Percentiles rank a stretch among this genome's conserved stretches.
These are phyloP conservation scores for Pichia cabralensis DNA, from an alignment of 805 yeast genomes.

Conservation along the genomic window DNA sequence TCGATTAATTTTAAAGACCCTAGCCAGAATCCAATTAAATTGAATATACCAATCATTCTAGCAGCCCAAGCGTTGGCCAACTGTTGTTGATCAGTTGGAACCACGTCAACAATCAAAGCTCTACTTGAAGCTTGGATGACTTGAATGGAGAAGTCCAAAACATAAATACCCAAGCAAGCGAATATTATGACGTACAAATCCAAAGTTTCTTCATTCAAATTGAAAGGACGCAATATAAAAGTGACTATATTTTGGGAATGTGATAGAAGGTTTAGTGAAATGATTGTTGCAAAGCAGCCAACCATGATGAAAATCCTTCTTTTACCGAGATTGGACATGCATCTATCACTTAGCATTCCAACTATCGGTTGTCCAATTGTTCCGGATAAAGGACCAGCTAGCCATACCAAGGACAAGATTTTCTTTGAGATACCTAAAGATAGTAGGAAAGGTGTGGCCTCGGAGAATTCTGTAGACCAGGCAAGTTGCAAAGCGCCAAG, in stretches of 20 bases:
- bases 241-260: slow-evolving; percentile 35
- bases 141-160: slow-evolving; percentile 47
- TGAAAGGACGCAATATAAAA: slow-evolving; percentile 19
- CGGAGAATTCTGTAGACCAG: slow-evolving; percentile 58
- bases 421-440: slow-evolving; percentile 53
- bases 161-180: slow-evolving; percentile 44
- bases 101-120: slow-evolving; percentile 53
- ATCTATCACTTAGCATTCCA: slow-evolving; percentile 48
- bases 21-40: slow-evolving; percentile 45
- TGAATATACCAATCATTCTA: slow-evolving; percentile 49
- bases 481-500: slow-evolving; percentile 54
- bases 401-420: slow-evolving; percentile 48
- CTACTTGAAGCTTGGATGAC: slow-evolving; percentile 52
- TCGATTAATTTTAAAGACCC: slow-evolving; percentile 37
- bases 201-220: slow-evolving; percentile 14
- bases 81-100: slow-evolving; percentile 47
- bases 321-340: slow-evolving; percentile 36
- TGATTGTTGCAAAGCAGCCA: slow-evolving; percentile 40
- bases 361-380: slow-evolving; percentile 55
- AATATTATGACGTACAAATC: slow-evolving; percentile 32
- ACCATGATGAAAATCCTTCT: slow-evolving; percentile 47
- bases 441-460: slow-evolving; percentile 51
- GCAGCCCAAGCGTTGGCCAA: slow-evolving; percentile 61
- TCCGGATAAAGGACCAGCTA: slow-evolving; percentile 59
- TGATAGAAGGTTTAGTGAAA: slow-evolving; percentile 35